Evolutionary conservation across 2,329 filamentous ascomycete genomes (phyloP).

Genomic region (Aspergillus sojae): DNA sequence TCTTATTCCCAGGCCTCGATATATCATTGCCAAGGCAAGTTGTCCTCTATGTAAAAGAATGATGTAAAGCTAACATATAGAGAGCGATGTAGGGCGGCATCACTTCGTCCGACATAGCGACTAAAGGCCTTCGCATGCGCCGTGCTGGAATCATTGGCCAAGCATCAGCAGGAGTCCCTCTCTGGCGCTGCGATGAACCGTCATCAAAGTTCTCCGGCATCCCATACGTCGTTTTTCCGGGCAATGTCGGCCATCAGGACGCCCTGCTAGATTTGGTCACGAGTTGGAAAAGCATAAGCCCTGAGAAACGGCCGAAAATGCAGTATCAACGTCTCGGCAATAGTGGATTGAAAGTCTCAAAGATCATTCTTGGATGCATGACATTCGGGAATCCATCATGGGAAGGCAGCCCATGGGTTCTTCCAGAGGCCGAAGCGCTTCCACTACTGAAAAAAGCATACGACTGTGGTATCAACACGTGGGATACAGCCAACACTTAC

Average conservation of each 20-base stretch:
- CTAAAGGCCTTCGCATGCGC: background rate
- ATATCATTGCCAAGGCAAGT: background rate
- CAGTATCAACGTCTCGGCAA: background rate
- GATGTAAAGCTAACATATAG: no score
- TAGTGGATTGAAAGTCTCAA: background rate
- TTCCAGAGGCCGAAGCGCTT: background rate
- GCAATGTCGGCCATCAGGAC: background rate
- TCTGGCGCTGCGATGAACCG: background rate
- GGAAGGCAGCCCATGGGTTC: background rate
- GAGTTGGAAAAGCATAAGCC: background rate
- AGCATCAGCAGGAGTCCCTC: background rate
- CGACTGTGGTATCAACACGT: background rate
- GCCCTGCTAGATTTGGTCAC: background rate
- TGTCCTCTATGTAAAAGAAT: no score
- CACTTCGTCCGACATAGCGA: background rate
- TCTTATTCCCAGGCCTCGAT: background rate
- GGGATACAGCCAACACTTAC: background rate
- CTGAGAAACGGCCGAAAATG: background rate
- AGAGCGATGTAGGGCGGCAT: background rate
- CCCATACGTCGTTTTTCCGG: background rate
- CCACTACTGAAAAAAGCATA: background rate
- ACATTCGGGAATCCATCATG: background rate
- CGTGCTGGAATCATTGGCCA: background rate
- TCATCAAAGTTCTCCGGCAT: background rate
- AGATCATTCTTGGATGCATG: background rate